These are phyloP conservation scores for Tuber calosporum DNA, from an alignment of 495 filamentous ascomycete genomes.

Conservation along the genomic window DNA sequence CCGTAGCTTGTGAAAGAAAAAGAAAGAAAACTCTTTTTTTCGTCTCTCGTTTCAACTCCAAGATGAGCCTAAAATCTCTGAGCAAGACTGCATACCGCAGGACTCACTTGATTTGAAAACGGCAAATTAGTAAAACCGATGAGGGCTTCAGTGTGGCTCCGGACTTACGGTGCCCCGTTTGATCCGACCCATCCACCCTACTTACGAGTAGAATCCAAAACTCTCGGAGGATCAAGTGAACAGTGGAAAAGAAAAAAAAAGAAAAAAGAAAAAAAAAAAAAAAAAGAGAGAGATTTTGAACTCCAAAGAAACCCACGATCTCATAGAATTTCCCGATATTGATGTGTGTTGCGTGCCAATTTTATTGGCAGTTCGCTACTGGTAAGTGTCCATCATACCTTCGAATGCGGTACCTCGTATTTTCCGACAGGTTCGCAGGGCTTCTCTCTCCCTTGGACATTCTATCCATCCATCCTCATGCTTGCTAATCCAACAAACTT, in stretches of 20 bases:
- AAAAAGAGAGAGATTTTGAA: not conserved
- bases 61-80: not conserved
- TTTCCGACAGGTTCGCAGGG: not conserved
- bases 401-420: not conserved
- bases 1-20: not conserved
- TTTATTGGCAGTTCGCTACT: not conserved
- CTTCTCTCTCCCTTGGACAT: not conserved
- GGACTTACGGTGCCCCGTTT: slow-evolving; percentile 19
- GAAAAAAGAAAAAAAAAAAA: not conserved
- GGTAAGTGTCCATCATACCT: not conserved
- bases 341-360: not conserved
- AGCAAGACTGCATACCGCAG: not conserved
- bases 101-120: not conserved
- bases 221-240: not conserved
- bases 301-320: not conserved
- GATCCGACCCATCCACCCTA: slow-evolving; percentile 19
- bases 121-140: not conserved
- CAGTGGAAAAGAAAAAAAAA: not conserved
- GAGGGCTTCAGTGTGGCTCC: not conserved
- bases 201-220: not conserved
- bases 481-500: not conserved
- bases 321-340: not conserved
- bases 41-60: not conserved
- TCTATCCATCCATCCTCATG: not conserved
- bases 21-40: not conserved